Percentiles rank a stretch among this genome's conserved stretches.
These are phyloP conservation scores for Penicillium sp. DNA, from an alignment of 2,329 filamentous ascomycete species.

Conservation along the genomic window DNA sequence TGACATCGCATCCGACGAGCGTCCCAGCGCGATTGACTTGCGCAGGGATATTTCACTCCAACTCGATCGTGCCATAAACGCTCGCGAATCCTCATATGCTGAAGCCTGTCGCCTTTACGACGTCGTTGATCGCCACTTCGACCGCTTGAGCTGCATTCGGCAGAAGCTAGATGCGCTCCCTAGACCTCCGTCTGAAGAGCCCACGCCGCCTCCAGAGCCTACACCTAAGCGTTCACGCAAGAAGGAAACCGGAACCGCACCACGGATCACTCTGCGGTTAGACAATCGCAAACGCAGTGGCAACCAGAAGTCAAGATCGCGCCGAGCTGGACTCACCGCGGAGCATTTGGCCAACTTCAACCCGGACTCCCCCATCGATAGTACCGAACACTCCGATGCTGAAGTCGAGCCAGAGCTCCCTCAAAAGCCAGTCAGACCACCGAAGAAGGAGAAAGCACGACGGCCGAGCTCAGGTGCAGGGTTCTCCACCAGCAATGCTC, in stretches of 20 bases:
- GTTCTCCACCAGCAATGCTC: slow-evolving; percentile 64
- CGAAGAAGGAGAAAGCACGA: slow-evolving; percentile 50
- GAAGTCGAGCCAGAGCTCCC: slow-evolving; percentile 32
- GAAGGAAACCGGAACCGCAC: slow-evolving; percentile 42
- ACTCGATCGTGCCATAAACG: slow-evolving; percentile 58
- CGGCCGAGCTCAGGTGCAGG: slow-evolving; percentile 26
- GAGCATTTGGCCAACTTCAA: slow-evolving; percentile 44
- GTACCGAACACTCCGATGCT: slow-evolving; percentile 51
- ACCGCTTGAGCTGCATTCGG: slow-evolving; percentile 62
- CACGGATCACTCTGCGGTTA: slow-evolving; percentile 49
- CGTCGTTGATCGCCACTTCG: slow-evolving; percentile 61
- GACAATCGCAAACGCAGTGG: slow-evolving; percentile 32
- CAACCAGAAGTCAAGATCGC: slow-evolving; percentile 41
- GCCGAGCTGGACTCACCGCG: slow-evolving; percentile 39
- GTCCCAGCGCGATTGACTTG: slow-evolving; percentile 57
- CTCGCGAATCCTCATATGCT: slow-evolving; percentile 59
- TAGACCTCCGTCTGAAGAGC: slow-evolving; percentile 63
- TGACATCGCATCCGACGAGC: slow-evolving; percentile 50
- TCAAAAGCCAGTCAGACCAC: slow-evolving; percentile 24
- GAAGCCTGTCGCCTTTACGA: slow-evolving; percentile 62
- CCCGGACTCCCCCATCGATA: slow-evolving; percentile 51
- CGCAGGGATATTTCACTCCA: slow-evolving; percentile 62
- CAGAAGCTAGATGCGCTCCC: slow-evolving; percentile 66
- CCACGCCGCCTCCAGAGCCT: slow-evolving; percentile 54
- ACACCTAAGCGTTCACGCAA: slow-evolving; percentile 46